Percentiles rank a stretch among this genome's conserved stretches.
Evolutionary conservation across 2,329 filamentous ascomycete species (phyloP).

Genomic region (Epichloe uncinata): DNA sequence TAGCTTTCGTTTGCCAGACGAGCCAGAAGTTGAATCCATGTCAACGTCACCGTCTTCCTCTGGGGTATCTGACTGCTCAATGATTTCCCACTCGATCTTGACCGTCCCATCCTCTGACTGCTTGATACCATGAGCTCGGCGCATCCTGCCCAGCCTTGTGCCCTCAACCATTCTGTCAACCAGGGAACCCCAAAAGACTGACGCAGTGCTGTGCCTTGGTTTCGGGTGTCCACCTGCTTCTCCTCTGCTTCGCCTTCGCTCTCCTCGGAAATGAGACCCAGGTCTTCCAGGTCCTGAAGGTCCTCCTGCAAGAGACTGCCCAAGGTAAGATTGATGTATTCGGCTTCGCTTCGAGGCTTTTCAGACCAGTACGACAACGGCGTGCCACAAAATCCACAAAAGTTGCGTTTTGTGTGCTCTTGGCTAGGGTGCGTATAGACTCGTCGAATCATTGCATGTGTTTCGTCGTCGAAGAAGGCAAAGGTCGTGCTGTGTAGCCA

Average conservation of each 20-base stretch:
- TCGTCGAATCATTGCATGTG: constrained; percentile 50
- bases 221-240: constrained; percentile 1
- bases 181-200: constrained; percentile 65
- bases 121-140: constrained; percentile 42
- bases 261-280: constrained; percentile 53
- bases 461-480: constrained; percentile 68
- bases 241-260: constrained; percentile 16
- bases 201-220: constrained; percentile 22
- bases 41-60: constrained; percentile 23
- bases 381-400: constrained; percentile 88
- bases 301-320: constrained; percentile 62
- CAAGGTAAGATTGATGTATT: constrained; percentile 71
- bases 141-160: constrained; percentile 56
- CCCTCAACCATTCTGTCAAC: constrained; percentile 70
- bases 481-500: constrained; percentile 70
- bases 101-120: constrained; percentile 48
- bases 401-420: constrained; percentile 54
- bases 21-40: constrained; percentile 18
- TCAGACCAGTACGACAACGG: constrained; percentile 77
- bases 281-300: constrained; percentile 56
- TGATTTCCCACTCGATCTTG: constrained; percentile 70
- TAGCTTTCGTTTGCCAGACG: constrained; percentile 39
- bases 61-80: constrained; percentile 49
- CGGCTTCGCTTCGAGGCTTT: constrained; percentile 52
- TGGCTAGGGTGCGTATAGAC: constrained; percentile 49